Conservation (phyloP, 768 basidiomycete species). For the Russula abietina region DNA sequence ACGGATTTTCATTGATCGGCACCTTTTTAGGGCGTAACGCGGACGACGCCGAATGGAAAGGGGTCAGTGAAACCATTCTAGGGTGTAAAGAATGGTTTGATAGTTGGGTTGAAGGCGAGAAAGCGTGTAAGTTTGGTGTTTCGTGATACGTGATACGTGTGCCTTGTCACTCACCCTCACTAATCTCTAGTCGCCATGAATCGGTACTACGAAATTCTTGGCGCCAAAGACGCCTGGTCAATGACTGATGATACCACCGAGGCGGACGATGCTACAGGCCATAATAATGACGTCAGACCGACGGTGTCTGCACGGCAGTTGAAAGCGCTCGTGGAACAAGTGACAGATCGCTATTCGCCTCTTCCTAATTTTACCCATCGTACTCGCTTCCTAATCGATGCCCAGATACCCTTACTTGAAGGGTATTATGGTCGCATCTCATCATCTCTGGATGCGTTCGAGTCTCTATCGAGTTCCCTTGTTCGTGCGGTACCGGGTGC, state of each 20-base stretch:
- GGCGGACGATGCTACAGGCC: conserved; percentile 19
- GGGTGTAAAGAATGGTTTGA: conserved; percentile 86
- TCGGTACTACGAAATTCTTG: conserved; percentile 82
- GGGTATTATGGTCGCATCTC: conserved; percentile 72
- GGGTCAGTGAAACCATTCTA: conserved; percentile 76
- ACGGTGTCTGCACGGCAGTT: conserved; percentile 82
- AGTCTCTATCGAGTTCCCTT: conserved; percentile 81
- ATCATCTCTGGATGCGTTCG: conserved; percentile 88
- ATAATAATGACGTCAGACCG: conserved; percentile 45
- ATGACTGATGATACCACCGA: conserved; percentile 61
- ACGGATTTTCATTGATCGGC: conserved; percentile 58
- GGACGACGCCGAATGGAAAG: conserved; percentile 51
- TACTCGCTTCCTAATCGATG: conserved; percentile 72
- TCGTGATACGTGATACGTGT: not conserved
- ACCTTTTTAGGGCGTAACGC: conserved; percentile 39
- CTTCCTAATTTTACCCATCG: conserved; percentile 74
- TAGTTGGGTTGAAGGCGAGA: conserved; percentile 85
- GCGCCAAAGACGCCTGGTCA: conserved; percentile 77
- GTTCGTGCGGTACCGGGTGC: conserved; percentile 91
- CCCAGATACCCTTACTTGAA: conserved; percentile 82
- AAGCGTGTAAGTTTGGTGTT: conserved; percentile 57
- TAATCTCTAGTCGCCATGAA: conserved; percentile 66
- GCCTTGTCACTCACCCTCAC: not conserved
- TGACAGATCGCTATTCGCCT: conserved; percentile 91
- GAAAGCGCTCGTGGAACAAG: conserved; percentile 82